Base-by-base conservation (phyloP, 176 grass and related monocot species). In the Carex cristatella region DNA sequence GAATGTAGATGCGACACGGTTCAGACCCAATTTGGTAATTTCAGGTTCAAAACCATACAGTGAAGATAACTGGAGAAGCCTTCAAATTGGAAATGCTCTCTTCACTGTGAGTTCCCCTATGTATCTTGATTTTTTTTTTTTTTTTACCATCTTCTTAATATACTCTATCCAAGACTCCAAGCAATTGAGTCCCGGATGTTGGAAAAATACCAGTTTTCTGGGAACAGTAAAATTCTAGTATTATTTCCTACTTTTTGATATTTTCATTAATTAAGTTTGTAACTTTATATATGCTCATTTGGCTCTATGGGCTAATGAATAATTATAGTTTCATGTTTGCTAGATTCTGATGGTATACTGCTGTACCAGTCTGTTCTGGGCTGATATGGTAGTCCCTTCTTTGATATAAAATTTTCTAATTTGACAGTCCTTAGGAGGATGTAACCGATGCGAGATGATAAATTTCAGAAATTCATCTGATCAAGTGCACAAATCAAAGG, bases 401-500 rank as follows among this genome's bases (percentile, higher is more conserved):
- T 5, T 77, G 23, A 77, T 56, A 31, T 56, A 6, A 78, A 33
- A 56, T 57, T 78, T 57, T 42, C 9, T 30, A 85, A 61, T 65
- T 65, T 66, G 62, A 66, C 84, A 97, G 93, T 93, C 96, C 18
- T 89, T 98, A 70, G 96, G 93, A 65, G 96, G 96, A 90, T 98
- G 96, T 87, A 98, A 90, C 72, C 92, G 96, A 28, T 98, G 96
- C 70, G 88, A 95, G 83, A 98, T 98, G 91, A 94, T 98, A 89
- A 95, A 98, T 86, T 23, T 95, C 48, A 73, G 91, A n/a, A 93
- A 89, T 32, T 84, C 79, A 65, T 90, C 90, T 59, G 86, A 87
- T 75, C 82, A 89, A 85, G 81, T 87, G 77, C 46, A 74, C 61
- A 95, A 91, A 86, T 90, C 88, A 0, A 98, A 94, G 82, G 96